Conservation (phyloP, 345 rosid genomes). For the Salix dunnii region DNA sequence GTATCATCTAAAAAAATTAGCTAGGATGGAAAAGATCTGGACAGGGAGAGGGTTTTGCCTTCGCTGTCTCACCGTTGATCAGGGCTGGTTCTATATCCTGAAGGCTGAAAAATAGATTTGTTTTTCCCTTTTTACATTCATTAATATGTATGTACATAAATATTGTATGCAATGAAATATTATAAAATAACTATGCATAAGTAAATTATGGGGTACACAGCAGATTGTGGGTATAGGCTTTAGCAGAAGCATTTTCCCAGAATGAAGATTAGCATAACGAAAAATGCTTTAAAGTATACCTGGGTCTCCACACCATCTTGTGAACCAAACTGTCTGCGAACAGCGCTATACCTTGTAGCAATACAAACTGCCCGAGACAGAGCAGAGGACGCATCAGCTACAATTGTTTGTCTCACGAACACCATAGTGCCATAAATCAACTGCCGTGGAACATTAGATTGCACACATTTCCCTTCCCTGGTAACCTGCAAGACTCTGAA, state of each 20-base stretch:
- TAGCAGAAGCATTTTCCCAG: background rate
- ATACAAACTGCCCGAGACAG: constrained; percentile 91
- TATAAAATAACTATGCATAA: background rate
- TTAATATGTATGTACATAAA: background rate
- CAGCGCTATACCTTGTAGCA: constrained; percentile 95
- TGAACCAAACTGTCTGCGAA: constrained; percentile 93
- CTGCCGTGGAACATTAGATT: constrained; percentile 85
- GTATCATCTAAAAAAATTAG: background rate
- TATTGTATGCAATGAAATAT: background rate
- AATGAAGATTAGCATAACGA: background rate
- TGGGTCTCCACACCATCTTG: constrained; percentile 73
- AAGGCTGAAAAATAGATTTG: background rate
- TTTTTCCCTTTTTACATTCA: background rate
- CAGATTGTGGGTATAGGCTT: background rate
- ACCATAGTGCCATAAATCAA: constrained; percentile 97
- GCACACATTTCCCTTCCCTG: constrained; percentile 72
- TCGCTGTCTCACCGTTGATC: background rate
- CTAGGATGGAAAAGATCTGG: background rate
- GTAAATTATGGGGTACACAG: background rate
- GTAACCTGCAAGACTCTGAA: constrained; percentile 86
- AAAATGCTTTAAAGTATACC: constrained; percentile 37
- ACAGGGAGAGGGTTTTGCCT: background rate
- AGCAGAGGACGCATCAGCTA: constrained; percentile 80
- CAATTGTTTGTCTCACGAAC: constrained; percentile 79
- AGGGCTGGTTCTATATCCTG: background rate